Evolutionary conservation across 192 early-diverging fungal genomes (phyloP), one percentile per base, ranked within the genome.

Genomic region (Backusella luteola): DNA sequence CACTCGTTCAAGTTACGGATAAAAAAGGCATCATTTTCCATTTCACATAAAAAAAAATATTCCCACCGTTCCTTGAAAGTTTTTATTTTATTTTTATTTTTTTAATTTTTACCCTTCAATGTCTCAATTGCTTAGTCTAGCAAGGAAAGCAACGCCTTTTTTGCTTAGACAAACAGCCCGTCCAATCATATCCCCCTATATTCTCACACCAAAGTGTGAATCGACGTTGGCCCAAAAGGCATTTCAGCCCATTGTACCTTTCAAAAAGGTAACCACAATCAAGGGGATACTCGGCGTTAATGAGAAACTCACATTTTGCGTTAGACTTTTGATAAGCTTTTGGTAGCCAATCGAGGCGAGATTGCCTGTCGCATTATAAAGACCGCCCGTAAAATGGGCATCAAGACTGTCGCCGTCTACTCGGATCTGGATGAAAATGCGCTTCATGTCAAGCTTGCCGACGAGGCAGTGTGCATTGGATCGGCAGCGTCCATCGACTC

Each of bases 281-380:
- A 32, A 32, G 32, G 2, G 7, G 8, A 26, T 12, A 26, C 49
- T 52, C n/a, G n/a, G 17, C 9, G 32, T 32, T 9, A 49, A 63
- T 5, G 23, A 26, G 3, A 63, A 63, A 14, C 56, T 59, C 23
- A 59, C 23, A 29, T 1, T 7, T 0, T 63, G 4, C 26, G 23
- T 14, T 83, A 90, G 89, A 90, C 89, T 5, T 98, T 98, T 80
- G 89, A 95, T 88, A 98, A 96, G 83, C 93, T 98, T 68, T 86
- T 98, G 63, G 90, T 98, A 66, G 96, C 97, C 44, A 98, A 98
- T 88, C 91, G 97, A 67, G 97, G 97, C 73, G 97, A 98, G 79
- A 98, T 98, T 75, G 97, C 97, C 0, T 91, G 90, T 82, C 94
- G 97, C 67, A 92, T 98, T 75, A 96, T 98, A 76, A 91, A 91